A percentile compares a stretch with the other conserved stretches of the same genome.
phyloP scores from a whole-genome alignment of 176 grass and related monocot genomes.

The Cocos nucifera region DNA sequence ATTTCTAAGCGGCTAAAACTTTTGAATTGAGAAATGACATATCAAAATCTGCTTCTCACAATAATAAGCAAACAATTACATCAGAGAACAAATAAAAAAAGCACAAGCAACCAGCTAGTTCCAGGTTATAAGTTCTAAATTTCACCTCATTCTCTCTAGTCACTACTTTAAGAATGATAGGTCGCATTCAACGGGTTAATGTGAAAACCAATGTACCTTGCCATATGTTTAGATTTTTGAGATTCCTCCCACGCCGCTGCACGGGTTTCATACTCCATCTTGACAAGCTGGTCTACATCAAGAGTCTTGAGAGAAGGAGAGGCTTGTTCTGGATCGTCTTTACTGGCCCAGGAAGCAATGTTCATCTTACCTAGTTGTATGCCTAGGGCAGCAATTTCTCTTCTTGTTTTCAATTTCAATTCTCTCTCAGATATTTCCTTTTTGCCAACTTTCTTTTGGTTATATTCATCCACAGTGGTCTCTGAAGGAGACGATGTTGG shows the following conservation, averaged over 20 bases:
- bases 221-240: constrained; percentile 48
- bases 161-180: too few relatives aligned
- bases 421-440: constrained; percentile 48
- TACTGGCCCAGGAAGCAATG: constrained; percentile 94
- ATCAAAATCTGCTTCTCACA: too few relatives aligned
- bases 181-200: too few relatives aligned
- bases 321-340: constrained; percentile 26
- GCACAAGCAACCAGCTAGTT: too few relatives aligned
- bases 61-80: too few relatives aligned
- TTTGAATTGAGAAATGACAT: too few relatives aligned
- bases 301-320: constrained; percentile 16
- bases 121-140: too few relatives aligned
- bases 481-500: constrained; percentile 28
- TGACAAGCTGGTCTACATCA: constrained; percentile 9
- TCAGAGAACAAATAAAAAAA: too few relatives aligned
- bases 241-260: constrained; percentile 75
- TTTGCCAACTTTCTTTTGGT: constrained; percentile 24
- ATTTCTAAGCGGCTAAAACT: too few relatives aligned
- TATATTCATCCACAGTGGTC: neutral
- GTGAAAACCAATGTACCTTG: constrained; percentile 21
- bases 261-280: constrained; percentile 42
- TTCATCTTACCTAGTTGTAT: constrained; percentile 86
- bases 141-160: too few relatives aligned
- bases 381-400: constrained; percentile 80
- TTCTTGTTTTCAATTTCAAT: constrained; percentile 59